A percentile compares a stretch with the other conserved stretches of the same genome.
Evolutionary conservation across 495 filamentous ascomycete genomes (phyloP).

Genomic region (Hypoxylon fuscum): DNA sequence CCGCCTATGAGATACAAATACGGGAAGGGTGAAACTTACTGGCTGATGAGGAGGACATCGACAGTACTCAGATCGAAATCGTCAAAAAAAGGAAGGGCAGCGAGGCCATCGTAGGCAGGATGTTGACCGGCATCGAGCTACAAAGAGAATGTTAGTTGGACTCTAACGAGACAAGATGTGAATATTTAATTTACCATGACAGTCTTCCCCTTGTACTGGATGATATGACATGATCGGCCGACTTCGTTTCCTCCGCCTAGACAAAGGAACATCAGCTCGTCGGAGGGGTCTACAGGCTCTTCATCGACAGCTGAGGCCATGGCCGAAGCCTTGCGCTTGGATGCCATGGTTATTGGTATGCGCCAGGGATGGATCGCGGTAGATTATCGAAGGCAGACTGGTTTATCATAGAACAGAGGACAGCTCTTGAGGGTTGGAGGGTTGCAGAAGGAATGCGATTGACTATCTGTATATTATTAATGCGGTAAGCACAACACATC

Average conservation of each 20-base stretch:
- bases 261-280: slow-evolving; percentile 92
- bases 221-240: slow-evolving; percentile 94
- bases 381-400: background rate
- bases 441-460: too few species aligned
- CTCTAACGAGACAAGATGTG: slow-evolving; percentile 18
- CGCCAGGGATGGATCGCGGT: background rate
- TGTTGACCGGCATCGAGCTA: slow-evolving; percentile 97
- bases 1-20: slow-evolving; percentile 11
- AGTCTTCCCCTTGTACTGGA: slow-evolving; percentile 98
- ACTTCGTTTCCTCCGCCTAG: slow-evolving; percentile 97
- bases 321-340: slow-evolving; percentile 77
- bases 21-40: slow-evolving; percentile 70
- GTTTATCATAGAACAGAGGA: background rate
- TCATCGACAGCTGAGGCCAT: slow-evolving; percentile 68
- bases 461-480: too few species aligned
- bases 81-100: slow-evolving; percentile 95
- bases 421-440: too few species aligned
- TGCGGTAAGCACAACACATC: too few species aligned
- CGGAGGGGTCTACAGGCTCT: slow-evolving; percentile 77
- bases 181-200: slow-evolving; percentile 78
- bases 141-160: slow-evolving; percentile 9
- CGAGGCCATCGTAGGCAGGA: slow-evolving; percentile 94
- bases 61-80: slow-evolving; percentile 98
- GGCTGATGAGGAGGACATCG: slow-evolving; percentile 95
- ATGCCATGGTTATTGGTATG: slow-evolving; percentile 64